Evolutionary conservation across 2,329 filamentous ascomycete species (phyloP).

Genomic region (Zymoseptoria pseudotritici): DNA sequence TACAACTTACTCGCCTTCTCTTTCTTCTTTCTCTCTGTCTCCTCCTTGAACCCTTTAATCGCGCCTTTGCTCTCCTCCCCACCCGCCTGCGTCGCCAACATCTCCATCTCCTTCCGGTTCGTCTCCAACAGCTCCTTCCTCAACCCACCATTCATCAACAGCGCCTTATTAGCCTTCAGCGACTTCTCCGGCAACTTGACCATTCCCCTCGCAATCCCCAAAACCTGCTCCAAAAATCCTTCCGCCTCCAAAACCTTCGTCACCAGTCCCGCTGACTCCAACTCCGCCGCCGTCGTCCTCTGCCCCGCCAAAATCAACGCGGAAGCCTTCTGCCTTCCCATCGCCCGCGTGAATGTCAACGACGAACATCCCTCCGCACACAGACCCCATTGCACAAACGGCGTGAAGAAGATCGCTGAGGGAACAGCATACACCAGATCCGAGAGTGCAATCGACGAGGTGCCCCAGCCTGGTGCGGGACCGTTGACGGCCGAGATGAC

Average conservation of each 20-base stretch:
- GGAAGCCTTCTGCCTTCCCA: constrained; percentile 18
- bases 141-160: constrained; percentile 11
- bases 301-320: constrained; percentile 17
- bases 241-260: constrained; percentile 15
- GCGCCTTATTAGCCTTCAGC: constrained; percentile 15
- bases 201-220: constrained; percentile 15
- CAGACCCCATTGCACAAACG: constrained; percentile 20
- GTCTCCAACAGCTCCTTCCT: constrained; percentile 15
- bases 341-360: constrained; percentile 12
- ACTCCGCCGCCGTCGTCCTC: constrained; percentile 12
- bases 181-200: constrained; percentile 14
- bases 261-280: constrained; percentile 14
- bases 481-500: constrained; percentile 18
- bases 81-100: constrained; percentile 12
- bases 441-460: constrained; percentile 12
- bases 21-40: constrained; percentile 19
- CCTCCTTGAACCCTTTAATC: constrained; percentile 13
- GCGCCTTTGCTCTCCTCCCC: constrained; percentile 15
- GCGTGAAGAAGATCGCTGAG: constrained; percentile 19
- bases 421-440: constrained; percentile 19
- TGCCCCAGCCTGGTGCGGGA: constrained; percentile 16
- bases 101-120: constrained; percentile 15
- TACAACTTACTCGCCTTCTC: constrained; percentile 15
- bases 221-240: constrained; percentile 12
- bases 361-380: constrained; percentile 19